A percentile compares a stretch with the other conserved stretches of the same genome.
Evolutionary conservation across 163 green algal genomes (phyloP).

Genomic region (Prototheca cutis): DNA sequence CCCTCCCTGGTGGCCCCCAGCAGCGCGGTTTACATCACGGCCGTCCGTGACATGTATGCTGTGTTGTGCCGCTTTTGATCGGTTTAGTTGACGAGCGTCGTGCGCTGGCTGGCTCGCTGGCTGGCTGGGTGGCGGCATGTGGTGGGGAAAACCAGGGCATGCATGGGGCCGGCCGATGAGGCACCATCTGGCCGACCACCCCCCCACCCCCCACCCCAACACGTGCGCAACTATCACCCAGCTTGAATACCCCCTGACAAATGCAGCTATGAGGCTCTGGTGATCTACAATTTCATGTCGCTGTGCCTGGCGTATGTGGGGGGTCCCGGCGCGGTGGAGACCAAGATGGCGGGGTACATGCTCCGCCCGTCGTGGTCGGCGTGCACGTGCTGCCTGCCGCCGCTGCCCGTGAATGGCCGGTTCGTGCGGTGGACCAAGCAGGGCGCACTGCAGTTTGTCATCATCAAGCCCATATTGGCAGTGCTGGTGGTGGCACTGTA

Average conservation of each 20-base stretch:
- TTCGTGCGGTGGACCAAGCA: slow-evolving; percentile 90
- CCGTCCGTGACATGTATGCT: slow-evolving; percentile 73
- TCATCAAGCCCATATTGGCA: slow-evolving; percentile 86
- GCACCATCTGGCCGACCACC: too few relatives aligned
- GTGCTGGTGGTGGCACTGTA: slow-evolving; percentile 74
- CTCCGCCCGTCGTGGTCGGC: slow-evolving; percentile 69
- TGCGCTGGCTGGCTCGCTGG: too few relatives aligned
- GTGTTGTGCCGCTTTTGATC: too few relatives aligned
- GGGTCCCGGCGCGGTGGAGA: slow-evolving; percentile 46
- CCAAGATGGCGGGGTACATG: slow-evolving; percentile 47
- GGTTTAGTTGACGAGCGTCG: too few relatives aligned
- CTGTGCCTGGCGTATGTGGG: slow-evolving; percentile 91
- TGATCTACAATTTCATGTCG: slow-evolving; percentile 98
- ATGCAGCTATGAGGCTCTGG: slow-evolving; percentile 87
- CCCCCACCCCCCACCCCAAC: too few relatives aligned
- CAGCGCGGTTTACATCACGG: slow-evolving; percentile 79
- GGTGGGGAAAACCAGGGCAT: too few relatives aligned
- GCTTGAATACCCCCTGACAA: neutral
- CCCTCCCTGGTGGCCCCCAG: slow-evolving; percentile 63
- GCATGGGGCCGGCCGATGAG: too few relatives aligned
- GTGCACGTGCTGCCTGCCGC: slow-evolving; percentile 83
- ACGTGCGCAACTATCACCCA: too few relatives aligned
- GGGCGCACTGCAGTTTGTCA: slow-evolving; percentile 90
- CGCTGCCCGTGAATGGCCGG: slow-evolving; percentile 70
- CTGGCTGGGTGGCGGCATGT: too few relatives aligned